These are phyloP conservation scores for Fagopyrum tataricum DNA, from an alignment of 148 eudicot species.

Conservation along the genomic window DNA sequence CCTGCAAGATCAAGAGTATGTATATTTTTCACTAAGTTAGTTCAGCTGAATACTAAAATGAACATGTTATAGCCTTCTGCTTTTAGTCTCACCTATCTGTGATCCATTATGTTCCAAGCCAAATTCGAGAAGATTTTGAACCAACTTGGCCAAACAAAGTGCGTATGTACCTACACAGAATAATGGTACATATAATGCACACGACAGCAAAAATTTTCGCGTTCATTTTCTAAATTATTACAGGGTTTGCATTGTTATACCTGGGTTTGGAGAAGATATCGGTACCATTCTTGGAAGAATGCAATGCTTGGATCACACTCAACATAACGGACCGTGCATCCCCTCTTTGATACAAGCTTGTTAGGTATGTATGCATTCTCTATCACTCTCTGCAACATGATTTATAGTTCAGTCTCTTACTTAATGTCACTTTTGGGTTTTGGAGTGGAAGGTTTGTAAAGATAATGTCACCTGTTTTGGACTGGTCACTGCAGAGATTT, in stretches of 20 bases:
- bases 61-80: background rate
- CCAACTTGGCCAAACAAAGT: constrained; percentile 39
- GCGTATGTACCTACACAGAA: constrained; percentile 25
- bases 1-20: constrained; percentile 22
- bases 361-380: constrained; percentile 33
- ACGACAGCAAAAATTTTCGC: background rate
- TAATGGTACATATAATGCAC: background rate
- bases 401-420: too few species aligned
- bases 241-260: constrained; percentile 15
- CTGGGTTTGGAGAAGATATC: constrained; percentile 34
- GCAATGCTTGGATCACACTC: constrained; percentile 25
- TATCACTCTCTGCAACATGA: constrained; percentile 21
- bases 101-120: constrained; percentile 23
- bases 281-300: constrained; percentile 25
- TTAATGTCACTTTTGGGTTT: background rate
- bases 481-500: constrained; percentile 14
- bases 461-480: constrained; percentile 25
- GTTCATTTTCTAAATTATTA: background rate
- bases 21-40: background rate
- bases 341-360: constrained; percentile 25
- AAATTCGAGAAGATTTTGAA: constrained; percentile 23
- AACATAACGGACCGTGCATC: constrained; percentile 35
- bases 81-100: constrained; percentile 24
- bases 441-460: background rate
- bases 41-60: background rate